Evolutionary conservation across 441 rosid genomes (phyloP), one percentile per base, ranked within the genome.

Genomic region (Erodium moschatum): DNA sequence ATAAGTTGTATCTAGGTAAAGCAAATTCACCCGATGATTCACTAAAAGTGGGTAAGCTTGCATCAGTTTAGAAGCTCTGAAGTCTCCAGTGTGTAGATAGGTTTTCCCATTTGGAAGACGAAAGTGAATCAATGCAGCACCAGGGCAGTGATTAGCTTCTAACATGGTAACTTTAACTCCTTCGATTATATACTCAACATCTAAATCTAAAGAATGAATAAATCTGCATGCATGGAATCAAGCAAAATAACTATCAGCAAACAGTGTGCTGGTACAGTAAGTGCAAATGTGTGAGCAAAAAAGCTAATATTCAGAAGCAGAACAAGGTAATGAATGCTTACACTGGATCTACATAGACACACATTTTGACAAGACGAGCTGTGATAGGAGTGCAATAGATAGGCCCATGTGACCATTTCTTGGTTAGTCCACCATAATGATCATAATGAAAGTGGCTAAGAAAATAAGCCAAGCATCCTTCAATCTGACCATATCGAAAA

Each of bases 71-170:
- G 81, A 85, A 69, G 97, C 92, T 77, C 94, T 84, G 76, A 90
- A 90, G 82, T 90, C 97, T 81, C 97, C 94, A 0, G 97, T 88
- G 52, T 90, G 97, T 77, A 88, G 77, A 80, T 82, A 83, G 72
- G 87, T 74, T 4, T 82, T 76, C 69, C 91, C 91, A 80, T 79
- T 81, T 6, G 75, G 68, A 54, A 88, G 89, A 65, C 78, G 74
- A 67, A 88, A 83, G 70, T 83, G 86, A 72, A 90, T 77, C 67
- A 90, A 78, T 76, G 87, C 89, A 40, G 97, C 92, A 72, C 92
- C 97, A 0, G 94, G 94, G 60, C 94, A 90, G 67, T 90, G 97
- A 77, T 88, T 88, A 64, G 97, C 94, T 73, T 90, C 92, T 31
- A 88, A 71, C 48, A 90, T 75, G 27, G 92, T 86, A 19, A 85